Conservation (phyloP, 2,329 filamentous ascomycete genomes). For the Neopestalotiopsis clavispora region DNA sequence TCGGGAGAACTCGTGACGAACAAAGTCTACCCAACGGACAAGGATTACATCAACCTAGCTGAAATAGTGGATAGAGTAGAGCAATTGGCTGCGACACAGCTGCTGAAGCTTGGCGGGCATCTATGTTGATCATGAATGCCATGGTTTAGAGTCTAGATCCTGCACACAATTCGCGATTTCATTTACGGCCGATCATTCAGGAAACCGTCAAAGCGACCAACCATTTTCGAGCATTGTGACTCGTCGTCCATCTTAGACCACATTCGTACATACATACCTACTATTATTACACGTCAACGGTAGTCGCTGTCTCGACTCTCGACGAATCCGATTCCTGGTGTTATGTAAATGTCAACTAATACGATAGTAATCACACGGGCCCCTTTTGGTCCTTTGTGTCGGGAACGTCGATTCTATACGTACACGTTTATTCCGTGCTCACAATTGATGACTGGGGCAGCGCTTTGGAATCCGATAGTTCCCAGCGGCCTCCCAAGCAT, state of each 20-base stretch:
- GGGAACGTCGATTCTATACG: not conserved
- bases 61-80: not conserved
- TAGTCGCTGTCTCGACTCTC: not conserved
- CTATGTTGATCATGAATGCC: not conserved
- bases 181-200: conserved; percentile 4
- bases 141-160: conserved; percentile 12
- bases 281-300: not conserved
- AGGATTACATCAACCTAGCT: conserved; percentile 2
- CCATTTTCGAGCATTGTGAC: not conserved
- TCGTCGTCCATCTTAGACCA: not conserved
- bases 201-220: not conserved
- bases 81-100: conserved; percentile 2
- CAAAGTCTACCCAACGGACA: not conserved
- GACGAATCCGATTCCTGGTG: conserved; percentile 4
- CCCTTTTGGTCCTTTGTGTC: not conserved
- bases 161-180: conserved; percentile 13
- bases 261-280: not conserved
- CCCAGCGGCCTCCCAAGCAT: not conserved
- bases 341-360: not conserved
- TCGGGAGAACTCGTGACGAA: conserved; percentile 13
- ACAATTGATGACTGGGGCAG: not conserved
- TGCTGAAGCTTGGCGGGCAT: conserved; percentile 3
- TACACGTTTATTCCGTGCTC: not conserved
- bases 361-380: not conserved
- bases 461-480: not conserved